These are phyloP conservation scores for Puccinia horiana DNA, from an alignment of 1,284 basidiomycete species.

Conservation along the genomic window DNA sequence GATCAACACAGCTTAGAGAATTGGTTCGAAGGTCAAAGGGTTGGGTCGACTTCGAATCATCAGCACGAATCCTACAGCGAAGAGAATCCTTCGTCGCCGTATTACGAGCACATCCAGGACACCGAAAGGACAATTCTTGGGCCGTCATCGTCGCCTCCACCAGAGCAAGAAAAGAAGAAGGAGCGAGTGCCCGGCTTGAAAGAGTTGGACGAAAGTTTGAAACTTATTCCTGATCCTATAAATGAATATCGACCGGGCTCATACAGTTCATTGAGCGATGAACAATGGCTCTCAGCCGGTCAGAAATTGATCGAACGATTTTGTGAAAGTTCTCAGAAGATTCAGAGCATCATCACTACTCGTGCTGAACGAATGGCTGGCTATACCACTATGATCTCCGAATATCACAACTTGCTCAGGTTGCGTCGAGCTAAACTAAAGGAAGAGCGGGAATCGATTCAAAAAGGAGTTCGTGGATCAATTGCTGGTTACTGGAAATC, in stretches of 20 bases:
- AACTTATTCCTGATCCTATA: not conserved
- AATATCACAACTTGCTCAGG: conserved; percentile 5
- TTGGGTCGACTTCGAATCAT: not conserved
- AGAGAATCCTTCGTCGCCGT: not conserved
- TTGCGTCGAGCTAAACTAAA: not conserved
- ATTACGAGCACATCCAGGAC: conserved; percentile 14
- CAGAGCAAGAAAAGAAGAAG: not conserved
- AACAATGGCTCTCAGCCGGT: conserved; percentile 6
- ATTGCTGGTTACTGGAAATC: conserved; percentile 1
- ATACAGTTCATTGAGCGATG: not conserved
- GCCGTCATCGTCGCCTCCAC: not conserved
- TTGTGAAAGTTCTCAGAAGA: not conserved
- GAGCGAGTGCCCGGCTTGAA: not conserved
- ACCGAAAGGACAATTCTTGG: conserved; percentile 5
- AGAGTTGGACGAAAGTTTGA: conserved; percentile 14
- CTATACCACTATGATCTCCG: not conserved
- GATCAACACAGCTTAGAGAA: not conserved
- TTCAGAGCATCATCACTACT: not conserved
- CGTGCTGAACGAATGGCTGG: conserved; percentile 6
- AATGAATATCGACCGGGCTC: conserved; percentile 13
- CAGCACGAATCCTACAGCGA: not conserved
- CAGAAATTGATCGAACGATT: conserved; percentile 22
- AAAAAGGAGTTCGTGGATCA: conserved; percentile 10
- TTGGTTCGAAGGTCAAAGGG: conserved; percentile 11
- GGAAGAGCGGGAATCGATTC: conserved; percentile 6